Evolutionary conservation across 495 filamentous ascomycete genomes (phyloP), one percentile per base, ranked within the genome.

Genomic region (Podospora anserina): DNA sequence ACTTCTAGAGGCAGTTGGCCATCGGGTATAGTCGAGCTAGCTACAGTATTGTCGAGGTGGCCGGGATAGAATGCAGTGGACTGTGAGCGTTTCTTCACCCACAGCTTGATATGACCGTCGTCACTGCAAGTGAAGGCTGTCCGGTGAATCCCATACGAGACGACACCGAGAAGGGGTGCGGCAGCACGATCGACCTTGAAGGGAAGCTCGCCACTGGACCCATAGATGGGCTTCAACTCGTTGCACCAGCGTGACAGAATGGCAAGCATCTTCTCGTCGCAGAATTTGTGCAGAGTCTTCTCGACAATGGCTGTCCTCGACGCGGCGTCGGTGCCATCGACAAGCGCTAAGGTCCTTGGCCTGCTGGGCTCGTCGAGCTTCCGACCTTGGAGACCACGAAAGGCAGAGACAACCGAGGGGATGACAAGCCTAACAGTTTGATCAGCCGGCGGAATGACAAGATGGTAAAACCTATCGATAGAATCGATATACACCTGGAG

Each of bases 151-250:
- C 55, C 55, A 26, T 58, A 58, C 55, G n/a, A 26, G 15, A 58
- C 55, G 11, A 58, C 11, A 20, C 55, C 19, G 13, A 58, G 23
- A 18, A 58, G 5, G 18, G 55, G 23, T 5, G 55, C 55, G 4
- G 55, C 19, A 20, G 55, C 55, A 26, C 55, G 55, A 19, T 58
- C 55, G 23, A 58, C 0, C 55, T 19, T 20, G 23, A 58, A 58
- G 55, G 23, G 55, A 58, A 58, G n/a, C n/a, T 7, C 23, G 5
- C n/a, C 23, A 58, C 23, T 4, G 11, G 55, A 18, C 0, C 55
- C 55, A 23, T 58, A 58, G 55, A 58, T n/a, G 55, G 19, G 55
- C n/a, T 58, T 26, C n/a, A 58, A 19, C 55, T 58, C 55, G 55
- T 58, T 58, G 23, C 55, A 19, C 55, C 55, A 58, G n/a, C 55